A percentile compares a stretch with the other conserved stretches of the same genome.
Evolutionary conservation across 805 yeast species (phyloP).

Genomic region (Candida ovalis): DNA sequence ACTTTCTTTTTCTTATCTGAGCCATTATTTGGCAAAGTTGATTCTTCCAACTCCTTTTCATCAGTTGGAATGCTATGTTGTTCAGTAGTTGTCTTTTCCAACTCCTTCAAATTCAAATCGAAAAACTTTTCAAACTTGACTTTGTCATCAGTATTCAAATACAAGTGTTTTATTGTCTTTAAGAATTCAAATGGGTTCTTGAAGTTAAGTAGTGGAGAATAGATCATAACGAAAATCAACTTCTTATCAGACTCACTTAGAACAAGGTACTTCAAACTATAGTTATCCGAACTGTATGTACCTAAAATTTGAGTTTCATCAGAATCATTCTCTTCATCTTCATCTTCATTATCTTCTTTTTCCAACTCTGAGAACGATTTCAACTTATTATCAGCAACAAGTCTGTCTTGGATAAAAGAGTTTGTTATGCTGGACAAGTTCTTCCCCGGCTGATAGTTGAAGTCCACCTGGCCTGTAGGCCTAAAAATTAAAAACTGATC

Average conservation of each 20-base stretch:
- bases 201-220: constrained; percentile 34
- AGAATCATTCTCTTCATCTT: constrained; percentile 21
- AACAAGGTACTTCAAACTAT: constrained; percentile 41
- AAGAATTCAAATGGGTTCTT: constrained; percentile 28
- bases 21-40: background rate
- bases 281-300: constrained; percentile 34
- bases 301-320: constrained; percentile 22
- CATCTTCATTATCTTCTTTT: constrained; percentile 18
- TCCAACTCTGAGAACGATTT: constrained; percentile 17
- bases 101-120: constrained; percentile 31
- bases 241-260: constrained; percentile 34
- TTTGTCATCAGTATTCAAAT: constrained; percentile 22
- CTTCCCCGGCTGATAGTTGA: constrained; percentile 40
- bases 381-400: constrained; percentile 38
- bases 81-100: constrained; percentile 19
- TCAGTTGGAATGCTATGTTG: constrained; percentile 2
- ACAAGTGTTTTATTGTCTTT: constrained; percentile 21
- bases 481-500: constrained; percentile 49
- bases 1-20: constrained; percentile 9
- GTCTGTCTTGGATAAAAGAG: constrained; percentile 44
- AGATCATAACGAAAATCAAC: constrained; percentile 41
- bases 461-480: constrained; percentile 50
- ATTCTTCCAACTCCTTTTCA: constrained; percentile 2
- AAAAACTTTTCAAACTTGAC: constrained; percentile 38
- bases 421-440: constrained; percentile 40